phyloP scores from a whole-genome alignment of 352 stramenopile genomes.

The Pythium brachiatum region DNA sequence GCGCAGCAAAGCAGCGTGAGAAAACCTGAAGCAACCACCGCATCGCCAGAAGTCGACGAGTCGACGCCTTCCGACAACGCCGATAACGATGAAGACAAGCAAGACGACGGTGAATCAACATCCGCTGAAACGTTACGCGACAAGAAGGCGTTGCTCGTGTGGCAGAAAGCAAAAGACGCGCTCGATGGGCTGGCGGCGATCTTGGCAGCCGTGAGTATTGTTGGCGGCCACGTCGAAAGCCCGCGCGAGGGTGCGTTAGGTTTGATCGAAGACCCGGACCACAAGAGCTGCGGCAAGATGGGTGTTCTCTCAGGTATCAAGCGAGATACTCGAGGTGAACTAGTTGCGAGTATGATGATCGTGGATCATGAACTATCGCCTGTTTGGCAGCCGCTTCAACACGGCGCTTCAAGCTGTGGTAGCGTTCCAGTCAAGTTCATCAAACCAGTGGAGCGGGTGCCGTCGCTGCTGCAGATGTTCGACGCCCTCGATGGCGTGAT shows the following conservation, averaged over 20 bases:
- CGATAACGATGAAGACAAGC: conserved; percentile 22
- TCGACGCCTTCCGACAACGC: conserved; percentile 19
- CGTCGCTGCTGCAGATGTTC: conserved; percentile 77
- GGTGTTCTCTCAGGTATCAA: conserved; percentile 39
- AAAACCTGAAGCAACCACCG: conserved; percentile 51
- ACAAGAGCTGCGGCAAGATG: conserved; percentile 37
- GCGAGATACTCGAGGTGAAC: conserved; percentile 22
- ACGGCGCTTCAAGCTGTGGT: background rate
- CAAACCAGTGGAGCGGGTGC: conserved; percentile 67
- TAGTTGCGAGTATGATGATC: conserved; percentile 23
- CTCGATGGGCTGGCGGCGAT: conserved; percentile 53
- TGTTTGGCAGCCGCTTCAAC: conserved; percentile 14
- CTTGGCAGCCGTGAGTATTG: conserved; percentile 64
- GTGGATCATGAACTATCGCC: conserved; percentile 7
- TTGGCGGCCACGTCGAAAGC: conserved; percentile 69
- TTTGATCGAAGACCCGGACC: conserved; percentile 47
- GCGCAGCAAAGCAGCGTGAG: conserved; percentile 31
- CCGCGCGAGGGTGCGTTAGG: conserved; percentile 67
- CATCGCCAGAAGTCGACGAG: conserved; percentile 62
- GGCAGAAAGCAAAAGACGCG: conserved; percentile 76
- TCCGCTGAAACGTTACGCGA: conserved; percentile 32
- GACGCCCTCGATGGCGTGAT: conserved; percentile 59
- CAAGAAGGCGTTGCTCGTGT: conserved; percentile 65
- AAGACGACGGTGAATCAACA: background rate
- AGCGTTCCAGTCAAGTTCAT: conserved; percentile 50